phyloP scores from a whole-genome alignment of 2,329 filamentous ascomycete species.

The Ilyonectria sp. region DNA sequence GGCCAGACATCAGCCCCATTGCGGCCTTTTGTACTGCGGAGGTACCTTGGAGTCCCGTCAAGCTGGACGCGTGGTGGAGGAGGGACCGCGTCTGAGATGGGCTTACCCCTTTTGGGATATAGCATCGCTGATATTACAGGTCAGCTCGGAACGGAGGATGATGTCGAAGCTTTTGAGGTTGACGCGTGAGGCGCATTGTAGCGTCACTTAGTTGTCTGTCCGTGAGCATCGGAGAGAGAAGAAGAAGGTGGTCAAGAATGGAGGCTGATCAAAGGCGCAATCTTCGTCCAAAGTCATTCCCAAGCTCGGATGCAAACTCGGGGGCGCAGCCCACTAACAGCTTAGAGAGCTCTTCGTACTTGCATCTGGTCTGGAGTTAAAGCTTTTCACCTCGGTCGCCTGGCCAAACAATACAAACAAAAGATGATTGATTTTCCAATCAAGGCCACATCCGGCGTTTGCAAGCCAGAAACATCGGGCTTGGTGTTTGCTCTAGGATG shows the following conservation, averaged over 20 bases:
- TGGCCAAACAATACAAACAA: constrained; percentile 2
- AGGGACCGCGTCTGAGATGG: constrained; percentile 25
- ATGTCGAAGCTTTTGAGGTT: constrained; percentile 1
- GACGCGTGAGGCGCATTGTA: background rate
- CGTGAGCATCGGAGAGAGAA: background rate
- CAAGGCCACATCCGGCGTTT: background rate
- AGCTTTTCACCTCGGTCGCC: constrained; percentile 1
- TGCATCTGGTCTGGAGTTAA: constrained; percentile 11
- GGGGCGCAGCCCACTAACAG: background rate
- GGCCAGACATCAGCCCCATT: constrained; percentile 10
- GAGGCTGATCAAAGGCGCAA: background rate
- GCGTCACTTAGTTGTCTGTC: background rate
- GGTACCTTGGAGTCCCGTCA: constrained; percentile 22
- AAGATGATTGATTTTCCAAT: background rate
- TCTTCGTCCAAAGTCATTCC: constrained; percentile 2
- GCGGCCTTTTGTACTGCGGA: constrained; percentile 18
- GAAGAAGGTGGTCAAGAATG: background rate
- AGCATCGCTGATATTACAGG: constrained; percentile 21
- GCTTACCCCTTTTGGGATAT: constrained; percentile 32
- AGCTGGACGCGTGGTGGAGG: constrained; percentile 29
- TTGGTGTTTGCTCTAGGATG: background rate
- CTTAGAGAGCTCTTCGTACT: constrained; percentile 13
- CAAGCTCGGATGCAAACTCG: background rate
- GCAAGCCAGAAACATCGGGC: background rate
- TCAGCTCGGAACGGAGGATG: constrained; percentile 8